phyloP scores from a whole-genome alignment of 2,329 filamentous ascomycete species.

The Apiospora arundinis region DNA sequence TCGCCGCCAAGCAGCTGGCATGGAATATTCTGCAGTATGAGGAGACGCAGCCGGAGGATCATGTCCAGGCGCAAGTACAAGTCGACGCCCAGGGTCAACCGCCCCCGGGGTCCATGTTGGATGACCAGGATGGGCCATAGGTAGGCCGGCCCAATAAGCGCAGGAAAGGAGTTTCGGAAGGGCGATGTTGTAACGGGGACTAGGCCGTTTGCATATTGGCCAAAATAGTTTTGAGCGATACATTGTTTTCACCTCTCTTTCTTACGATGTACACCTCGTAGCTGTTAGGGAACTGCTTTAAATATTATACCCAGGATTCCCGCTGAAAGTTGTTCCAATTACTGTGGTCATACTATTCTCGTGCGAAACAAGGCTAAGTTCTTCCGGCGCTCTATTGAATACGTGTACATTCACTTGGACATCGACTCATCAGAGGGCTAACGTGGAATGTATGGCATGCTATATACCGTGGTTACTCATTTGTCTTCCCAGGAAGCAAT shows the following conservation, averaged over 20 bases:
- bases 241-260: not conserved
- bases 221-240: not conserved
- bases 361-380: too few relatives aligned
- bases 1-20: slow-evolving; percentile 60
- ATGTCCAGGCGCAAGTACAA: slow-evolving; percentile 29
- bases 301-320: slow-evolving; percentile 4
- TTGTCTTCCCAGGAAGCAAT: slow-evolving; percentile 38
- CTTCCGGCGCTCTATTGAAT: too few relatives aligned
- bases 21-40: slow-evolving; percentile 59
- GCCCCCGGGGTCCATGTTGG: slow-evolving; percentile 23
- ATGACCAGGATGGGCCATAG: slow-evolving; percentile 16
- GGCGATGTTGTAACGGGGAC: not conserved
- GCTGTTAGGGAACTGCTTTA: not conserved
- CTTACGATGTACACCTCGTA: not conserved
- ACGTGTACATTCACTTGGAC: too few relatives aligned
- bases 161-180: too few relatives aligned
- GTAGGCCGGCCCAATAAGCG: too few relatives aligned
- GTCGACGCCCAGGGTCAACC: slow-evolving; percentile 21
- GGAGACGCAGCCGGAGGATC: slow-evolving; percentile 44
- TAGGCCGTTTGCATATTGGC: not conserved
- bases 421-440: too few relatives aligned
- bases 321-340: not conserved
- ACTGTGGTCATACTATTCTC: too few relatives aligned
- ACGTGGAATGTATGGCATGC: too few relatives aligned
- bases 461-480: not conserved